A percentile compares a stretch with the other conserved stretches of the same genome.
Conservation (phyloP, 768 basidiomycete genomes). For the Candolleomyces aberdarensis region DNA sequence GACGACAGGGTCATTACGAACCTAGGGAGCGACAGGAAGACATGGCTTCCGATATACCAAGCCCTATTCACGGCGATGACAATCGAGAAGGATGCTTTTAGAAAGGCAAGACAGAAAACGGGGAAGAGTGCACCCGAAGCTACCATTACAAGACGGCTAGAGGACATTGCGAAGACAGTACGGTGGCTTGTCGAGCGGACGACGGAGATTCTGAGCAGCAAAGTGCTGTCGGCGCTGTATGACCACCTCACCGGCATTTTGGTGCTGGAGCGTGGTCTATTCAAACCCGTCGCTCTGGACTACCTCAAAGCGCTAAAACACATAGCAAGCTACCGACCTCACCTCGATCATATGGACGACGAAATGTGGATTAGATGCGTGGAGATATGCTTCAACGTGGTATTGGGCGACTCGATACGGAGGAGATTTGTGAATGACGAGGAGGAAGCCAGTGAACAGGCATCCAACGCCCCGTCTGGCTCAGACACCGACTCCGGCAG, state of each 20-base stretch:
- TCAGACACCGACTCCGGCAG: slow-evolving; percentile 22
- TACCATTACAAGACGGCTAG: slow-evolving; percentile 40
- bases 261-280: slow-evolving; percentile 48
- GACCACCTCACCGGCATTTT: slow-evolving; percentile 64
- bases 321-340: slow-evolving; percentile 64
- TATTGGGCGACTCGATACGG: slow-evolving; percentile 58
- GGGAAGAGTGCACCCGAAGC: slow-evolving; percentile 2
- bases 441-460: slow-evolving; percentile 28
- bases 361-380: slow-evolving; percentile 66
- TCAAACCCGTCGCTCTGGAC: slow-evolving; percentile 66
- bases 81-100: slow-evolving; percentile 54
- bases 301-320: slow-evolving; percentile 76
- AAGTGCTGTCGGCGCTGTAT: slow-evolving; percentile 54
- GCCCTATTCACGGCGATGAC: slow-evolving; percentile 2
- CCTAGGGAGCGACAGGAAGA: slow-evolving; percentile 20
- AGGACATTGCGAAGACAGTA: slow-evolving; percentile 61
- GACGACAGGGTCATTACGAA: slow-evolving; percentile 43
- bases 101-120: slow-evolving; percentile 23
- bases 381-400: slow-evolving; percentile 71
- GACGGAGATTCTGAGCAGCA: slow-evolving; percentile 51
- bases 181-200: slow-evolving; percentile 72
- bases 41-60: too few species aligned
- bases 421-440: slow-evolving; percentile 30
- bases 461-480: slow-evolving; percentile 24
- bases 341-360: slow-evolving; percentile 72